Evolutionary conservation across 2,329 filamentous ascomycete species (phyloP), one percentile per base, ranked within the genome.

Genomic region (Penicillium fuscoglaucum): DNA sequence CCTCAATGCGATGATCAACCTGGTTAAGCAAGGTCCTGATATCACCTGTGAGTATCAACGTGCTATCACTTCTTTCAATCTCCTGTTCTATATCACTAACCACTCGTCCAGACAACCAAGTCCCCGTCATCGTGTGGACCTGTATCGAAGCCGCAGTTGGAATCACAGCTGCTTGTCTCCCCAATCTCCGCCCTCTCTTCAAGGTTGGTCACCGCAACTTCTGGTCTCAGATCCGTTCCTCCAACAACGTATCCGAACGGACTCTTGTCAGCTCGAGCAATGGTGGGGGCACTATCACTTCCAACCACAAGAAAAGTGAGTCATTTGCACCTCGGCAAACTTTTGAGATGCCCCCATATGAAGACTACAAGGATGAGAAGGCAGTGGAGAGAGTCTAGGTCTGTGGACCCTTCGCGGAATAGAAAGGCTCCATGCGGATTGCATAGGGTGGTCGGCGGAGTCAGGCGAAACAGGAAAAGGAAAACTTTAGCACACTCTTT

Each of bases 121-220:
- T 68, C 31, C 66, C 66, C 7, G 57, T 61, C 26, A 65, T 63
- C 15, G 65, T 72, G n/a, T 72, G 70, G 70, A 72, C 70, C 0
- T 71, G 69, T 39, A 62, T 67, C 21, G 70, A 72, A 54, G 65
- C 68, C 1, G 67, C 68, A 0, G 69, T 71, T 0, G 70, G 65
- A 17, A 72, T 72, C 37, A 65, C 64, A 8, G 69, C 68, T 1
- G 70, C 70, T 29, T 72, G 70, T 53, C 65, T 72, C 1, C 63
- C 70, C 1, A 71, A 72, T 45, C 59, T 72, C 6, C 58, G 66
- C 21, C 70, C 70, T 2, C 54, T 71, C 1, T 69, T 72, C 48
- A 65, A 64, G 15, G 28, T 65, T 15, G 52, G 61, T 29, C 37
- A 56, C 3, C 52, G 56, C 3, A 55, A 59, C 3, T 68, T 70